Evolutionary conservation across 2,329 filamentous ascomycete species (phyloP).

Genomic region (Magnaporthiopsis incrustans): DNA sequence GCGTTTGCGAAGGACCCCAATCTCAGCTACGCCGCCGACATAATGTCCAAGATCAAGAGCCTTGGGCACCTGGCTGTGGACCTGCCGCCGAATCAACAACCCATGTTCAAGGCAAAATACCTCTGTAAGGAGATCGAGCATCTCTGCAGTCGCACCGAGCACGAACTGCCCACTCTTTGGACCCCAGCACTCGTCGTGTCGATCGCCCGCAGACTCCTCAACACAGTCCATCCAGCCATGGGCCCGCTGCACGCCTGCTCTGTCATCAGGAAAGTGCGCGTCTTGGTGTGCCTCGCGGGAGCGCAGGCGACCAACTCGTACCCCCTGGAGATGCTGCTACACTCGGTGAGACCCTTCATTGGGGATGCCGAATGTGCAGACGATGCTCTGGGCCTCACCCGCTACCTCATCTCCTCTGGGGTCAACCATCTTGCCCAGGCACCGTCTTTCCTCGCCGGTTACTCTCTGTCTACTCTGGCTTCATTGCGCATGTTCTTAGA

Average conservation of each 20-base stretch:
- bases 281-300: conserved; percentile 73
- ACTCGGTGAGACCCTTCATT: conserved; percentile 69
- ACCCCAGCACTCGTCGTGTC: conserved; percentile 65
- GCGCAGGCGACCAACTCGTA: conserved; percentile 67
- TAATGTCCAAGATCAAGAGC: conserved; percentile 60
- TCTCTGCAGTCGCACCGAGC: conserved; percentile 65
- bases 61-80: conserved; percentile 57
- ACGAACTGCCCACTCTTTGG: conserved; percentile 61
- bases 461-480: conserved; percentile 69
- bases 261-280: conserved; percentile 75
- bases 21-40: conserved; percentile 53
- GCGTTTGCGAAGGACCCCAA: conserved; percentile 51
- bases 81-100: conserved; percentile 75
- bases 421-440: conserved; percentile 52
- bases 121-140: conserved; percentile 68
- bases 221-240: conserved; percentile 72
- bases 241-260: conserved; percentile 83
- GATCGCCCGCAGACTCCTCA: conserved; percentile 69
- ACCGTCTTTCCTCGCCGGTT: conserved; percentile 73
- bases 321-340: conserved; percentile 82
- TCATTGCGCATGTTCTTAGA: conserved; percentile 70
- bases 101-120: conserved; percentile 72
- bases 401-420: conserved; percentile 72
- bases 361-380: conserved; percentile 82
- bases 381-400: conserved; percentile 78